Percentiles rank a stretch among this genome's conserved stretches.
phyloP scores from a whole-genome alignment of 2,329 filamentous ascomycete genomes.

The Iodosphaeria phyllophila region DNA sequence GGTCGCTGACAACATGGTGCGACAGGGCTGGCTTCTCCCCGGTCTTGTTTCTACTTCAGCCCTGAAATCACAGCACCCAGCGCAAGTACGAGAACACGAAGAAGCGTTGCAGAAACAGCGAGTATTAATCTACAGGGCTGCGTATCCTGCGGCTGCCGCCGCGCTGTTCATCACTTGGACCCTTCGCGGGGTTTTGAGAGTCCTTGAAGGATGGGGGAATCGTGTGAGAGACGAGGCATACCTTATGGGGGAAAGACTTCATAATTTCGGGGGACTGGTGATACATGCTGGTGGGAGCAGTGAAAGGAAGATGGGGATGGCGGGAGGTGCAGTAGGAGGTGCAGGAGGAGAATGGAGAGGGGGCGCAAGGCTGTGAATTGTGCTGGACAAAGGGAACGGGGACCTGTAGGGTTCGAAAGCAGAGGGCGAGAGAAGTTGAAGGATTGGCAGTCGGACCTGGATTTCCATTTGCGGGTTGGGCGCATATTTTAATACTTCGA shows the following conservation, averaged over 20 bases:
- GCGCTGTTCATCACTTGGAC: constrained; percentile 24
- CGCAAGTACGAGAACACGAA: neutral
- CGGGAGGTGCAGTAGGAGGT: no score
- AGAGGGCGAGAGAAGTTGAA: no score
- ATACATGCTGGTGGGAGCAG: neutral
- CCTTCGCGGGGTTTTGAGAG: constrained; percentile 32
- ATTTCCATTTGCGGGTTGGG: no score
- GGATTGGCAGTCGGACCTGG: no score
- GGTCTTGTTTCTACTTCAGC: constrained; percentile 8
- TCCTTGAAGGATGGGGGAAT: constrained; percentile 59
- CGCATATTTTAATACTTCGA: no score
- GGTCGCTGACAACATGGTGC: constrained; percentile 32
- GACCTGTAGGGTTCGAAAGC: no score
- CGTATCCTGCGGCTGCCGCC: constrained; percentile 50
- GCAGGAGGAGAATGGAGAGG: constrained; percentile 1
- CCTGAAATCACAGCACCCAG: constrained; percentile 4
- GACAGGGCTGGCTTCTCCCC: constrained; percentile 5
- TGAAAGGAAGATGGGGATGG: no score
- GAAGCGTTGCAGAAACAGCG: constrained; percentile 9
- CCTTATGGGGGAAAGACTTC: constrained; percentile 79
- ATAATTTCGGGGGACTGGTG: constrained; percentile 49
- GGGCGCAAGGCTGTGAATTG: constrained; percentile 1
- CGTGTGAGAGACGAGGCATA: constrained; percentile 89
- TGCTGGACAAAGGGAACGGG: no score
- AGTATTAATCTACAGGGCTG: constrained; percentile 30